Conservation (phyloP, 2,329 filamentous ascomycete species). For the Colletotrichum karsti region DNA sequence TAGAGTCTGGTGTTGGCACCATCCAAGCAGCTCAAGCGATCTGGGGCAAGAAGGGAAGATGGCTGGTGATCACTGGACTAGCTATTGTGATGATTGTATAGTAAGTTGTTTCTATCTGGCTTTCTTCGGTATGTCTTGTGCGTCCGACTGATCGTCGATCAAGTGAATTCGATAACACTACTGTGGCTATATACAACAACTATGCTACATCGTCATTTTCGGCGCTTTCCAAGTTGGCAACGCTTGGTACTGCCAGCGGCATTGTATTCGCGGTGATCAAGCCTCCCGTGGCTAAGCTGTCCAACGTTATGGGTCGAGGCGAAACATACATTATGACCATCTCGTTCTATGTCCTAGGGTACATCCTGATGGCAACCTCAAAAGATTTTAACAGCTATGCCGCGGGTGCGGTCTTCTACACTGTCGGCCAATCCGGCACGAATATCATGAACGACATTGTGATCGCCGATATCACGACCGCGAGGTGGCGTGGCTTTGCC, state of each 20-base stretch:
- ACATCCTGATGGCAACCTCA: conserved; percentile 15
- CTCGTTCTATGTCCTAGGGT: conserved; percentile 4
- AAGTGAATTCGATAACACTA: conserved; percentile 15
- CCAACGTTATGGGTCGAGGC: conserved; percentile 15
- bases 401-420: conserved; percentile 9
- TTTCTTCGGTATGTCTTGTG: not conserved
- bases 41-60: conserved; percentile 8
- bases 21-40: conserved; percentile 8
- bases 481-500: conserved; percentile 32
- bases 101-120: not conserved
- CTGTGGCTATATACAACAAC: conserved; percentile 14
- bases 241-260: not conserved
- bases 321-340: conserved; percentile 17
- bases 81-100: conserved; percentile 15
- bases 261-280: conserved; percentile 16
- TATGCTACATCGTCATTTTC: conserved; percentile 16
- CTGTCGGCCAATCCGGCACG: conserved; percentile 5
- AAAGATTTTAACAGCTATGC: conserved; percentile 7
- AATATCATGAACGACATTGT: conserved; percentile 23
- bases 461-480: conserved; percentile 21
- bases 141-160: not conserved
- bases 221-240: conserved; percentile 11
- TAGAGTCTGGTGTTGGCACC: conserved; percentile 4
- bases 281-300: conserved; percentile 12
- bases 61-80: conserved; percentile 12